phyloP scores from a whole-genome alignment of 495 filamentous ascomycete species.

The Arthonia radiata region DNA sequence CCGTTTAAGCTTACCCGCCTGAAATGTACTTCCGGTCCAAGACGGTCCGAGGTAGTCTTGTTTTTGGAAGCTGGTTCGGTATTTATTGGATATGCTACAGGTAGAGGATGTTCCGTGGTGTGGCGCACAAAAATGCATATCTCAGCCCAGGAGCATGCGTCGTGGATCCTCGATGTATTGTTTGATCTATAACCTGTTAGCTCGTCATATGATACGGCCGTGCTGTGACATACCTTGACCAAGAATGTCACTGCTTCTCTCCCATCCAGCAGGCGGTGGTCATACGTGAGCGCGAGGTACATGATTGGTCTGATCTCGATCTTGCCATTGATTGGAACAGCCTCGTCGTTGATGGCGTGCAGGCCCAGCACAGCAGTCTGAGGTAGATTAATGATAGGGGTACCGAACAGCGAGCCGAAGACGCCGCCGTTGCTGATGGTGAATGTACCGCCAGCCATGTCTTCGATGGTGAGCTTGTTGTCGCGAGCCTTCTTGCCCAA shows the following conservation, averaged over 20 bases:
- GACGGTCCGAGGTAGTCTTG: too few relatives aligned
- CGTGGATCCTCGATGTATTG: slow-evolving; percentile 95
- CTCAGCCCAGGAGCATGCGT: slow-evolving; percentile 82
- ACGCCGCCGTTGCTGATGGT: slow-evolving; percentile 87
- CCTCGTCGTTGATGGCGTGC: slow-evolving; percentile 93
- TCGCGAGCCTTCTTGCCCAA: slow-evolving; percentile 95
- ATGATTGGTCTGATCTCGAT: slow-evolving; percentile 94
- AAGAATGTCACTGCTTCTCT: slow-evolving; percentile 93
- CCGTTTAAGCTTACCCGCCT: too few relatives aligned
- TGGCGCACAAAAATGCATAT: too few relatives aligned
- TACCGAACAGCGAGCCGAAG: slow-evolving; percentile 75
- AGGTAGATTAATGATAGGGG: slow-evolving; percentile 96
- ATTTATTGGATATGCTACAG: too few relatives aligned
- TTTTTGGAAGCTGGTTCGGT: too few relatives aligned
- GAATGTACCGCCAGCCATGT: slow-evolving; percentile 97
- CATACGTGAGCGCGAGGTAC: slow-evolving; percentile 93
- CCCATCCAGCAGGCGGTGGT: slow-evolving; percentile 85
- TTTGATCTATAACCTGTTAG: slow-evolving; percentile 30
- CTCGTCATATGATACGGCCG: slow-evolving; percentile 1
- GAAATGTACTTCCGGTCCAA: too few relatives aligned
- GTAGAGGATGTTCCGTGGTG: too few relatives aligned
- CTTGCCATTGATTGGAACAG: slow-evolving; percentile 75
- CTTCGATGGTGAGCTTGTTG: slow-evolving; percentile 92
- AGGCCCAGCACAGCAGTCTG: slow-evolving; percentile 85
- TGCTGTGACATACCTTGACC: slow-evolving; percentile 37